These are phyloP conservation scores for Peribolospora kevripleyi DNA, from an alignment of 768 basidiomycete genomes.

Conservation along the genomic window DNA sequence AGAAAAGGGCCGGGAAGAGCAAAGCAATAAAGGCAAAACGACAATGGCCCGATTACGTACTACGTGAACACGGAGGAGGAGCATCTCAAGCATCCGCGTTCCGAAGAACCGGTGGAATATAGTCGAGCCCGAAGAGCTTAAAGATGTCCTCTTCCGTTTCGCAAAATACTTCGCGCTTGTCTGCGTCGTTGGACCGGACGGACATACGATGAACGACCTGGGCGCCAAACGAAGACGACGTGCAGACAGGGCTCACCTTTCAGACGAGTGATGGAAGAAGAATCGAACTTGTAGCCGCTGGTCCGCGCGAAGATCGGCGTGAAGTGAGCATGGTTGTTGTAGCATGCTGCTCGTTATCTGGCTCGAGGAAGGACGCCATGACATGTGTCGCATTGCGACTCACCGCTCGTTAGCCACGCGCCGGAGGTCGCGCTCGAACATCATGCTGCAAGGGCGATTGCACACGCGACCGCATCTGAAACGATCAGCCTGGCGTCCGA, in stretches of 20 bases:
- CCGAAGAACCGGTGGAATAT: background rate
- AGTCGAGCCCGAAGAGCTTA: slow-evolving; percentile 5
- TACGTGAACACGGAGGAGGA: no score
- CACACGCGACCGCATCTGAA: background rate
- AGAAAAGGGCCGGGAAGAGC: no score
- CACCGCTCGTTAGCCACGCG: slow-evolving; percentile 1
- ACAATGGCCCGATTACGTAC: no score
- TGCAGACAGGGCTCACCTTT: no score
- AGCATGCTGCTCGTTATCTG: background rate
- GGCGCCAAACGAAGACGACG: no score
- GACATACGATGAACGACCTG: no score
- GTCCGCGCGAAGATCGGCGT: no score
- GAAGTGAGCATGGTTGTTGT: background rate
- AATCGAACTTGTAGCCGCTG: slow-evolving; percentile 5
- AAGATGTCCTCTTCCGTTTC: slow-evolving; percentile 7
- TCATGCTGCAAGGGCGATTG: background rate
- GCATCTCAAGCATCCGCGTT: no score
- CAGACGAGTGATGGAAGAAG: background rate
- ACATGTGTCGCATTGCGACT: background rate
- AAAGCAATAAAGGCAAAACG: no score
- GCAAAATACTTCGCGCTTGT: background rate
- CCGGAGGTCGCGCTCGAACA: slow-evolving; percentile 7
- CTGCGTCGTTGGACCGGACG: background rate
- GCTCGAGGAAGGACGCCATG: no score
- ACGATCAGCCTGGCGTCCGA: background rate